A percentile compares a stretch with the other conserved stretches of the same genome.
phyloP scores from a whole-genome alignment of 2,329 filamentous ascomycete species.

The Stagonosporopsis rhizophila region DNA sequence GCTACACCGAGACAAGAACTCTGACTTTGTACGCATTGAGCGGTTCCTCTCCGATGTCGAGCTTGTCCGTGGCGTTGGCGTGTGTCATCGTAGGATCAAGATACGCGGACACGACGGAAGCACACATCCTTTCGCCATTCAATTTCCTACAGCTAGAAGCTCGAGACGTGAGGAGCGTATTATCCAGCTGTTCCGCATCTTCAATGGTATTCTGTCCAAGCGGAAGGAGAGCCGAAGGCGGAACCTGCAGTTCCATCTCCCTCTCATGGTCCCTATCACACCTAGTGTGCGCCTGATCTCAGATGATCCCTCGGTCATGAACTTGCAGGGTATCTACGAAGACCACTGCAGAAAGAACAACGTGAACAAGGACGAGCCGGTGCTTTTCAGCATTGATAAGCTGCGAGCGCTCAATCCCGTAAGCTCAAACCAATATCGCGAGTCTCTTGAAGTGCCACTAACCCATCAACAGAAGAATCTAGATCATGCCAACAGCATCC shows the following conservation, averaged over 20 bases:
- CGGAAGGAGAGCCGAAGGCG: conserved; percentile 94
- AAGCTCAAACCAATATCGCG: conserved; percentile 22
- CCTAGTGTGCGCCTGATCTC: conserved; percentile 95
- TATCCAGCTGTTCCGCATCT: conserved; percentile 93
- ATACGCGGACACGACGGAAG: conserved; percentile 98
- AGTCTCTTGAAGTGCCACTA: conserved; percentile 16
- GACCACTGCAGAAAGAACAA: conserved; percentile 89
- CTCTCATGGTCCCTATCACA: conserved; percentile 92
- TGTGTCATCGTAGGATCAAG: conserved; percentile 90
- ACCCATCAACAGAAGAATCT: conserved; percentile 62
- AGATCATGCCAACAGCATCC: conserved; percentile 74
- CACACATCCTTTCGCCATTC: conserved; percentile 94
- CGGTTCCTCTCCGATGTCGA: conserved; percentile 96
- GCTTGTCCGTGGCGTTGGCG: conserved; percentile 85
- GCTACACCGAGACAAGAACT: conserved; percentile 98
- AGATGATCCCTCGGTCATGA: conserved; percentile 93
- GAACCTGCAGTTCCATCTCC: conserved; percentile 94
- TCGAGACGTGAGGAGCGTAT: conserved; percentile 95
- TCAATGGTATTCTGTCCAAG: conserved; percentile 89
- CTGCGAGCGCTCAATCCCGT: conserved; percentile 69
- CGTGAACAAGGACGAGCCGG: conserved; percentile 92
- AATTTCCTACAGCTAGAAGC: conserved; percentile 91
- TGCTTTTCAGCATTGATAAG: conserved; percentile 95
- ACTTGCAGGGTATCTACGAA: conserved; percentile 93
- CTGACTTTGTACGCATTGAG: conserved; percentile 97